Percentiles rank a stretch among this genome's conserved stretches.
These are phyloP conservation scores for Acanthamoeba quina DNA, from an alignment of 208 protist species.

Conservation along the genomic window DNA sequence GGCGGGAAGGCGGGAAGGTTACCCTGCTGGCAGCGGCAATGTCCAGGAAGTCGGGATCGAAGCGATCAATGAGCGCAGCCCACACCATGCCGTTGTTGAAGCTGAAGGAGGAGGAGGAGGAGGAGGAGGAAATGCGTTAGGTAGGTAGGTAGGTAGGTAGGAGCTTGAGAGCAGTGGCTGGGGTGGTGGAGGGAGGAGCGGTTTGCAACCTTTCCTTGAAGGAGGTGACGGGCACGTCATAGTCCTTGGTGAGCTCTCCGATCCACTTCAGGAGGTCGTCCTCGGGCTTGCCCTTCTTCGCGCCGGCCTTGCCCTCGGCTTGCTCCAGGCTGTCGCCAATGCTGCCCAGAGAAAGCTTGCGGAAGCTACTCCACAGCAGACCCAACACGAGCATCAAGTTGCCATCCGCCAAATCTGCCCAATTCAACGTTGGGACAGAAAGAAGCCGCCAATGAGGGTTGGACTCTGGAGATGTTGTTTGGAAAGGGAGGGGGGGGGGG, in stretches of 20 bases:
- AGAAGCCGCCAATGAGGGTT: background rate
- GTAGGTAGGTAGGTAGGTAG: background rate
- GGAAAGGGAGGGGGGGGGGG: background rate
- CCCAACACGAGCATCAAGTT: slow-evolving; percentile 52
- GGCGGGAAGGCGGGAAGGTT: background rate
- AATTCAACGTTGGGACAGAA: background rate
- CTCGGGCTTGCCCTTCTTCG: slow-evolving; percentile 18
- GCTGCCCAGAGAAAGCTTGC: slow-evolving; percentile 25
- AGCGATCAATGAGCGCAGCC: slow-evolving; percentile 37
- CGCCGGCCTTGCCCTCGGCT: slow-evolving; percentile 11
- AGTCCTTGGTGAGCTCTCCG: slow-evolving; percentile 14
- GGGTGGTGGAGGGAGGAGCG: too few relatives aligned
- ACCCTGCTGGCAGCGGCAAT: background rate
- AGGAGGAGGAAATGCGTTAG: background rate
- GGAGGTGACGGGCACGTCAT: slow-evolving; percentile 9
- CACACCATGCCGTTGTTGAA: slow-evolving; percentile 31
- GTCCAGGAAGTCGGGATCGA: slow-evolving; percentile 34
- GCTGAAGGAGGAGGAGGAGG: background rate
- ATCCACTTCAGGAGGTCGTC: slow-evolving; percentile 49
- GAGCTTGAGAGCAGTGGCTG: too few relatives aligned
- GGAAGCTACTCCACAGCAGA: slow-evolving; percentile 65
- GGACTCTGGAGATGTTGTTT: too few relatives aligned
- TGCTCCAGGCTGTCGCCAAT: background rate
- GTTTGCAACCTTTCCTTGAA: background rate
- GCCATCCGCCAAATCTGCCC: slow-evolving; percentile 52